A percentile compares a stretch with the other conserved stretches of the same genome.
Evolutionary conservation across 2,329 filamentous ascomycete genomes (phyloP).

Genomic region (Ceratocystis cubensis): DNA sequence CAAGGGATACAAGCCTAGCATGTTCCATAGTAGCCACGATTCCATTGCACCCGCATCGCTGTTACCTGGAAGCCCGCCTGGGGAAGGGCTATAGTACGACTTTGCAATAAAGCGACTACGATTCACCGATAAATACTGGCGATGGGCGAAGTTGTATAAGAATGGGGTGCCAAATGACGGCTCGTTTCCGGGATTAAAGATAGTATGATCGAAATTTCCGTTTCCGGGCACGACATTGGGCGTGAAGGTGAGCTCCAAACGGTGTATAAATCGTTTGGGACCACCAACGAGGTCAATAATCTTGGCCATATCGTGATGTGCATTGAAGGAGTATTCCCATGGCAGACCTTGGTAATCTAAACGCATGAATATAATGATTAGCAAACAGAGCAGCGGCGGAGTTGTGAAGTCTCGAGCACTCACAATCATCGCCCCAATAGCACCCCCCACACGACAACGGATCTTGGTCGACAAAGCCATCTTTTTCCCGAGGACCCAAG

Average conservation of each 20-base stretch:
- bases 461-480: conserved; percentile 42
- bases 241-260: conserved; percentile 50
- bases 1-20: conserved; percentile 55
- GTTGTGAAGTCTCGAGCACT: conserved; percentile 7
- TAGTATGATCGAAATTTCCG: conserved; percentile 37
- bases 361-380: background rate
- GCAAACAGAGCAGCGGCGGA: background rate
- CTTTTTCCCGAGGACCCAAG: conserved; percentile 46
- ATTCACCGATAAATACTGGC: conserved; percentile 48
- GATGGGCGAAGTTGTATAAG: conserved; percentile 54
- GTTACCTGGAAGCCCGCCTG: conserved; percentile 52
- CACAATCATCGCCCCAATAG: conserved; percentile 50
- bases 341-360: conserved; percentile 45
- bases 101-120: conserved; percentile 48
- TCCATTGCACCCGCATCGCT: conserved; percentile 63
- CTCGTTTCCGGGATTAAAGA: conserved; percentile 58
- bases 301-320: conserved; percentile 50
- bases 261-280: conserved; percentile 38
- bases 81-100: conserved; percentile 43
- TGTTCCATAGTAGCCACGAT: conserved; percentile 55
- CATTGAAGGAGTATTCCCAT: conserved; percentile 58
- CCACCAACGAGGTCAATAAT: conserved; percentile 47
- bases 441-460: conserved; percentile 49
- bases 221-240: conserved; percentile 34
- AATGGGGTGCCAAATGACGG: conserved; percentile 55